A percentile compares a stretch with the other conserved stretches of the same genome.
Evolutionary conservation across 371 early-diverging fungal genomes (phyloP).

Genomic region (Mucor irregularis): DNA sequence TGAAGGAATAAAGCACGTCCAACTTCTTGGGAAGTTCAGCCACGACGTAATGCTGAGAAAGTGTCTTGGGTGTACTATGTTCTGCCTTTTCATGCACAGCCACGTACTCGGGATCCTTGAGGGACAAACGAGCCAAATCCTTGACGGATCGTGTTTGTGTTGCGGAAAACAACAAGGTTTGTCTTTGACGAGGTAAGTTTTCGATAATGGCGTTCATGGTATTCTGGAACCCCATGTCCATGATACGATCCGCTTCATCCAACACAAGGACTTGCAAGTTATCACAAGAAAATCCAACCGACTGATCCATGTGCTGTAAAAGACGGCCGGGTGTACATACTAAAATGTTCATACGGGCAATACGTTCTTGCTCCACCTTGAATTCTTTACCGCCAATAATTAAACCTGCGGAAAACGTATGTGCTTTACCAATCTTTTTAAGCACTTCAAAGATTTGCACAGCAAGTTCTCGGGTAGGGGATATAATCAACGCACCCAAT

Average conservation of each 20-base stretch:
- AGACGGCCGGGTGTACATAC: conserved; percentile 98
- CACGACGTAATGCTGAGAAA: conserved; percentile 86
- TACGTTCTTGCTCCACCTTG: conserved; percentile 85
- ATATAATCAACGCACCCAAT: conserved; percentile 91
- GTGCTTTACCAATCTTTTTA: conserved; percentile 82
- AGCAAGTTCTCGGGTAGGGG: conserved; percentile 98
- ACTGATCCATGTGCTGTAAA: conserved; percentile 97
- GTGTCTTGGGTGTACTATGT: conserved; percentile 76
- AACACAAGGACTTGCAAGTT: conserved; percentile 88
- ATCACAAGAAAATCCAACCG: conserved; percentile 85
- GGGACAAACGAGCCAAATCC: conserved; percentile 88
- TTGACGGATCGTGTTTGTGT: conserved; percentile 96
- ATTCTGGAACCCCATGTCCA: conserved; percentile 95
- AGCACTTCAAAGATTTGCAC: conserved; percentile 96
- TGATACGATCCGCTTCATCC: conserved; percentile 98
- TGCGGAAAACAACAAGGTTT: conserved; percentile 95
- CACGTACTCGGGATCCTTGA: conserved; percentile 92
- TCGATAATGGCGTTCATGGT: conserved; percentile 94
- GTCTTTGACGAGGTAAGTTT: conserved; percentile 83
- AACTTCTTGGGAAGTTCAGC: conserved; percentile 83
- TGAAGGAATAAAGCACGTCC: conserved; percentile 91
- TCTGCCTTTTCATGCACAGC: conserved; percentile 89
- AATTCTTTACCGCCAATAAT: conserved; percentile 97
- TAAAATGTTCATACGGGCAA: conserved; percentile 90
- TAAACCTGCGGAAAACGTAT: conserved; percentile 93